Evolutionary conservation across 495 filamentous ascomycete genomes (phyloP), one percentile per base, ranked within the genome.

Genomic region (Penicillium cinerascens): DNA sequence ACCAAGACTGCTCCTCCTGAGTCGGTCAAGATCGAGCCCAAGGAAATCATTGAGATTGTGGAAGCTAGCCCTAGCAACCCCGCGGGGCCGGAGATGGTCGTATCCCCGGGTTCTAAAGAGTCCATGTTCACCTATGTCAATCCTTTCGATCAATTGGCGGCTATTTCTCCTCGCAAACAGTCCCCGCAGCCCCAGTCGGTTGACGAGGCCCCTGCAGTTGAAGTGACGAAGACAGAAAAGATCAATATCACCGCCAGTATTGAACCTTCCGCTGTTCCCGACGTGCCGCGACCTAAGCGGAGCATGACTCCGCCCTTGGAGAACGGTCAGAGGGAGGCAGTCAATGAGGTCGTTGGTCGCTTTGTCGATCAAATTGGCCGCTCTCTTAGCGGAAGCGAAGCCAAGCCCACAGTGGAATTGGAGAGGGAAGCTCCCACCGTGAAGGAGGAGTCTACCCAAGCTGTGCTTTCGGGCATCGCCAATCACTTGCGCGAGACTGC

Each of bases 51-150:
- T n/a, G 47, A 65, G 27, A 20, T 52, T 21, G 20, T 59, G 46
- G 58, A 64, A 9, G 22, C 53, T 39, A 47, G 33, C 22, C 39
- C 59, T 5, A 50, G 57, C 39, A 63, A 49, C n/a, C 46, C 62
- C 62, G 63, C 58, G 59, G 61, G 61, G 59, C 64, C 58, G 49
- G 70, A 73, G 54, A 59, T 55, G 52, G 60, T 60, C 47, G 60
- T 60, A 36, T 54, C 68, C 39, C 49, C 60, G 9, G 17, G 43
- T 38, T 51, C 67, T 21, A 80, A 80, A 51, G 71, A 69, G 3
- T 68, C 73, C 17, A 72, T 86, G 22, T 92, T 92, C 70, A 88
- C 81, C 25, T 89, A 89, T 63, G 81, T 86, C 54, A 91, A 91
- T 58, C 88, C 88, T 4, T 91, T 92, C 52, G 87, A 90, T 26